Base-by-base conservation (phyloP, 805 yeast genomes). In the Yamadazyma tumulicola region DNA sequence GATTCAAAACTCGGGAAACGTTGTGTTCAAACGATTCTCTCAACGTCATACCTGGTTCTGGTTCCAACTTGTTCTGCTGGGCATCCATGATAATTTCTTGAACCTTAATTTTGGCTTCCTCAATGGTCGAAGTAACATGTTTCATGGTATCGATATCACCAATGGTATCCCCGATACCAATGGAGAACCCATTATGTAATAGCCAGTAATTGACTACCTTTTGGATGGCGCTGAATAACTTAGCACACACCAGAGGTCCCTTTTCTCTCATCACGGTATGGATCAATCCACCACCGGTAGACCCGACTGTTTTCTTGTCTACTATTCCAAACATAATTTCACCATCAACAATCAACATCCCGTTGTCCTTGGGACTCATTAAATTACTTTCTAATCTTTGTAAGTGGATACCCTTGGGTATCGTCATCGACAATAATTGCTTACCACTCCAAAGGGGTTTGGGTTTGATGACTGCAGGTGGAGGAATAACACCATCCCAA, bases 81-180 rank as follows among this genome's bases (percentile, higher is more conserved):
- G 97, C 98, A 55, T 87, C 95, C 48, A 76, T 65, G 41, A 93
- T 91, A 35, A 91, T 91, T 51, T 85, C 93, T 57, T 91, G 97
- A 25, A 93, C 99, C 67, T 91, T 87, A 29, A 75, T 77, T 61
- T 94, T 94, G 11, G 98, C 98, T 42, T 81, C 86, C 33, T 86
- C 81, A 60, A 93, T 93, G 3, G 97, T 91, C 39, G 83, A 81
- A 1, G 97, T 93, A 51, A 93, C 89, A 48, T 82, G 83, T 48
- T 81, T 79, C 96, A 93, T 94, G 26, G 99, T 93, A 19, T 77
- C 81, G n/a, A 89, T 78, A 70, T 94, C 98, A 31, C 98, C 98
- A 68, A 93, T 94, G 4, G 98, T 93, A 65, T 93, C 99, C 72
- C 99, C 99, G 64, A 93, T 93, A 75, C 99, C 99, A 51, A 94